Evolutionary conservation across 2,329 filamentous ascomycete species (phyloP).

Genomic region (Cadophora gregata): DNA sequence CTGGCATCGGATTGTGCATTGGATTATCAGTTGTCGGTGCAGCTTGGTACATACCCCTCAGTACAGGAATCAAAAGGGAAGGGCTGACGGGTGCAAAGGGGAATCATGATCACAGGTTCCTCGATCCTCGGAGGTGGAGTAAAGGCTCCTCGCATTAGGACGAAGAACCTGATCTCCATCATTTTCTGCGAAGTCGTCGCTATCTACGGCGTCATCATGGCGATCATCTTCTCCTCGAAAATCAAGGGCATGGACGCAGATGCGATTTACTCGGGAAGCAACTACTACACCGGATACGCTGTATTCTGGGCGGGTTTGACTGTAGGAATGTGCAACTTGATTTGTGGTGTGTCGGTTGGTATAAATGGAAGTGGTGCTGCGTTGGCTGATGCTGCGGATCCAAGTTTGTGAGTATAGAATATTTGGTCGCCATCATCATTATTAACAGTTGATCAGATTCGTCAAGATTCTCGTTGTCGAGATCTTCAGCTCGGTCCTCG

Average conservation of each 20-base stretch:
- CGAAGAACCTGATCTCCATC: slow-evolving; percentile 99
- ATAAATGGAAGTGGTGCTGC: slow-evolving; percentile 98
- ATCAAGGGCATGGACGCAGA: slow-evolving; percentile 69
- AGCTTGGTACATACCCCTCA: slow-evolving; percentile 73
- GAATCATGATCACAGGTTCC: slow-evolving; percentile 97
- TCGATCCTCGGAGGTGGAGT: slow-evolving; percentile 97
- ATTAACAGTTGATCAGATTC: slow-evolving; percentile 64
- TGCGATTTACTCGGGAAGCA: slow-evolving; percentile 72
- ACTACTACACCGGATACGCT: slow-evolving; percentile 94
- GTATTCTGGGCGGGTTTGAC: slow-evolving; percentile 96
- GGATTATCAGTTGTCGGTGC: slow-evolving; percentile 95
- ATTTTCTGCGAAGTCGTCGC: slow-evolving; percentile 99
- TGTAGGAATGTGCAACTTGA: slow-evolving; percentile 92
- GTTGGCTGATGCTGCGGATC: slow-evolving; percentile 91
- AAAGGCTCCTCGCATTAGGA: slow-evolving; percentile 94
- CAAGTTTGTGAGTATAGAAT: slow-evolving; percentile 72
- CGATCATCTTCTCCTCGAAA: slow-evolving; percentile 96
- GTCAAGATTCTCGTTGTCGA: slow-evolving; percentile 99
- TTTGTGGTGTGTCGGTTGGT: slow-evolving; percentile 95
- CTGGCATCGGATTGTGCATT: slow-evolving; percentile 94
- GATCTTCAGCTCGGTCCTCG: slow-evolving; percentile 97
- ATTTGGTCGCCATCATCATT: not conserved
- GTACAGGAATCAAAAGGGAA: not conserved
- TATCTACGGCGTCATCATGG: slow-evolving; percentile 99
- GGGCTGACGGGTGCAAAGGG: slow-evolving; percentile 62